Evolutionary conservation across 306 rosid species (phyloP).

Genomic region (Rosa chinensis): DNA sequence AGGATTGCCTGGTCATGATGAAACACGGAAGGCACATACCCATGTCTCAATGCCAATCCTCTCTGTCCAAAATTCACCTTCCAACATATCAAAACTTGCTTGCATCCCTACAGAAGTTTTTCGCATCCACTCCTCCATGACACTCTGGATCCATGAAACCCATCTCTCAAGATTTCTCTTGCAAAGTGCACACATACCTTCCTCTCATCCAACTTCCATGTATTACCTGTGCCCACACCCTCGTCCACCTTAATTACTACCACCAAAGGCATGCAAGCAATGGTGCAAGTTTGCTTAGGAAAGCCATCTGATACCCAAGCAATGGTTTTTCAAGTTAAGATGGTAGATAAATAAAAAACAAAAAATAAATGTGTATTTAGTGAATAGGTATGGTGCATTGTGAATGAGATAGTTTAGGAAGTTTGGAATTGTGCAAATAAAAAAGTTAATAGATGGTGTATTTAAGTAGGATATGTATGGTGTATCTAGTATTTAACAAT

Average conservation of each 20-base stretch:
- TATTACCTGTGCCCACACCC: conserved; percentile 19
- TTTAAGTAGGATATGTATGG: too few relatives aligned
- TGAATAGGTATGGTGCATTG: too few relatives aligned
- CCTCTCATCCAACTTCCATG: conserved; percentile 74
- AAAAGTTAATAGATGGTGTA: too few relatives aligned
- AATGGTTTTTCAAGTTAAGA: too few relatives aligned
- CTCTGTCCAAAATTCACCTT: conserved; percentile 88
- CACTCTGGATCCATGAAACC: conserved; percentile 48
- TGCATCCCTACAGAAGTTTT: conserved; percentile 73
- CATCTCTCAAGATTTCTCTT: conserved; percentile 59
- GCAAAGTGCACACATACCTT: conserved; percentile 78
- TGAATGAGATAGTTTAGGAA: too few relatives aligned
- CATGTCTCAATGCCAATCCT: conserved; percentile 77
- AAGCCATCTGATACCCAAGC: conserved; percentile 59
- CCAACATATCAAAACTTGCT: conserved; percentile 51
- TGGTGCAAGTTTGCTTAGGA: conserved; percentile 51
- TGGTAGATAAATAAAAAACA: too few relatives aligned
- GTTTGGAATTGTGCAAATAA: too few relatives aligned
- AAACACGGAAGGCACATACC: conserved; percentile 61
- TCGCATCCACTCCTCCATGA: conserved; percentile 72
- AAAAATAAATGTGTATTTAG: too few relatives aligned
- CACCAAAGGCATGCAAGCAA: conserved; percentile 59
- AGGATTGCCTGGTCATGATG: conserved; percentile 67
- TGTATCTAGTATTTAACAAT: too few relatives aligned
- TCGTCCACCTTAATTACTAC: conserved; percentile 24